Base-by-base conservation (phyloP, 2,329 filamentous ascomycete genomes). In the Penicillium griseofulvum region DNA sequence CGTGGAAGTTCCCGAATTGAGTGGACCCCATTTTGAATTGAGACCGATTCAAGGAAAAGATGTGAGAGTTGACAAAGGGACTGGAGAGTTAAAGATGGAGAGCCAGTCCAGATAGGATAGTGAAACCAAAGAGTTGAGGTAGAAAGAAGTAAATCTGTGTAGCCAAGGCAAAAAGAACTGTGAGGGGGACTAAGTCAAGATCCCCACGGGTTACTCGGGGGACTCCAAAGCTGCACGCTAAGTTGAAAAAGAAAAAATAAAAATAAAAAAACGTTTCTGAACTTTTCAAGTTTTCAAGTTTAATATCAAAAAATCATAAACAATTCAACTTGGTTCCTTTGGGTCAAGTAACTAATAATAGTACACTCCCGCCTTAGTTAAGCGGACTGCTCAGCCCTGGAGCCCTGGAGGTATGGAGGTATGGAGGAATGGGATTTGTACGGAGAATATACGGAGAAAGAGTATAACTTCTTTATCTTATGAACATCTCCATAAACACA, bases 1-100 rank as follows among this genome's bases (percentile, higher is more conserved):
- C 82, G 70, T 81, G 71, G 67, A 84, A 84, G 61, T 83, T 82
- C 56, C 82, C 82, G 73, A 83, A 84, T 63, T 83, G 79, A 56
- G 80, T 81, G 54, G 76, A 78, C 55, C 78, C 77, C 78, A 80
- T 81, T 47, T 37, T 44, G 57, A 55, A 39, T 49, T 37, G 12
- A 16, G 22, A 19, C 22, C 33, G 42, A 9, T 33, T 34, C 11
- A 26, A 31, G 56, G 42, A 47, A 46, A 52, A 57, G 52, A 29
- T 12, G 26, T 24, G 37, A 59, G 56, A 59, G 53, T 59, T 50
- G 54, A 46, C 19, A 51, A 49, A 38, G 41, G 19, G 24, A 19
- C 7, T 37, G 41, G 24, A 22, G 12, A 31, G 22, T 22, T 49
- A 38, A 22, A 17, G 39, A 44, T 37, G 33, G 42, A 49, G 34